These are phyloP conservation scores for Vitellaria paradoxa DNA, from an alignment of 179 eudicot genomes.

Conservation along the genomic window DNA sequence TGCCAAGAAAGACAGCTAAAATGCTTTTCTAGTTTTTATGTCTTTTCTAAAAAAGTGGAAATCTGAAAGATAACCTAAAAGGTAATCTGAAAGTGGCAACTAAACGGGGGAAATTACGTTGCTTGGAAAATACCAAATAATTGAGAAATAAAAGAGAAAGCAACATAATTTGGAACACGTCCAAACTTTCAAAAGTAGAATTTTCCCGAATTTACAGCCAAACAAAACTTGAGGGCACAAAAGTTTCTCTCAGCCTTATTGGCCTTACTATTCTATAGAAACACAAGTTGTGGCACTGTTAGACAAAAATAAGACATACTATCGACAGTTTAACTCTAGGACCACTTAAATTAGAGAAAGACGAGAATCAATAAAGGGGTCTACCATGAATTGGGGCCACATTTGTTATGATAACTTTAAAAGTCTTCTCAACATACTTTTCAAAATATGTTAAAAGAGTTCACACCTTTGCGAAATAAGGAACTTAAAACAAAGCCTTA, in stretches of 20 bases:
- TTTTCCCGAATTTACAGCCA: constrained; percentile 3
- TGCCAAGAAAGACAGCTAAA: too few relatives aligned
- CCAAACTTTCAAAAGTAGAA: not conserved
- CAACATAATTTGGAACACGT: not conserved
- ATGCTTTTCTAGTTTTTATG: too few relatives aligned
- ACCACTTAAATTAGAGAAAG: constrained; percentile 19
- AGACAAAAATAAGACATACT: constrained; percentile 23
- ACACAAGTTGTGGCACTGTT: constrained; percentile 25
- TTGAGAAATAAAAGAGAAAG: not conserved
- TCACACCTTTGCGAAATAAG: too few relatives aligned
- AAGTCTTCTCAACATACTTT: constrained; percentile 15
- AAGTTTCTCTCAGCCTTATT: constrained; percentile 23
- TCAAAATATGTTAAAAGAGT: too few relatives aligned
- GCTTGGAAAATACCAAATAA: not conserved
- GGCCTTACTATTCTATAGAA: constrained; percentile 24
- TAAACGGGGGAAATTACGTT: not conserved
- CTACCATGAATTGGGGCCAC: constrained; percentile 2
- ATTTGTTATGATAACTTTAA: constrained; percentile 11
- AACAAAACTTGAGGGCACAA: constrained; percentile 9
- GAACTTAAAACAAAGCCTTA: too few relatives aligned
- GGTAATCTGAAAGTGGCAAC: constrained; percentile 4
- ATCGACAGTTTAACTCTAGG: constrained; percentile 14
- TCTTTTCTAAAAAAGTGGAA: too few relatives aligned
- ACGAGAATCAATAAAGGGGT: constrained; percentile 19
- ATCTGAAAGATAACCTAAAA: too few relatives aligned